Evolutionary conservation across 768 basidiomycete genomes (phyloP).

Genomic region (Daedaleopsis nitida): DNA sequence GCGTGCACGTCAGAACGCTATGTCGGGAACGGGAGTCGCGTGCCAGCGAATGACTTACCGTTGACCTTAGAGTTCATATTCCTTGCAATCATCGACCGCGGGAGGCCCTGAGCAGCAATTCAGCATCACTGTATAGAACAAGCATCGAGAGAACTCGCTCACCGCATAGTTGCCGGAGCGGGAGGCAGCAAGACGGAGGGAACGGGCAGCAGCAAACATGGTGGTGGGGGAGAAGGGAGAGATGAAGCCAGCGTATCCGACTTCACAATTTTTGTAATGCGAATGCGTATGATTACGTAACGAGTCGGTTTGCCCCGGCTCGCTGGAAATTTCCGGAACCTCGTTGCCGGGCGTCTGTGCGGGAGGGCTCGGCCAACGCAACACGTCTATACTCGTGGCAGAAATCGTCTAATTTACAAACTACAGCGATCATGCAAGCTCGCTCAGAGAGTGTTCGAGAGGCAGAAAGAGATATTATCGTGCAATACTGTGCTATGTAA

Average conservation of each 20-base stretch:
- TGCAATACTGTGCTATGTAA: constrained; percentile 26
- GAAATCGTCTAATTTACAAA: background rate
- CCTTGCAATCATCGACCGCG: constrained; percentile 77
- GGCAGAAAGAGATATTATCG: constrained; percentile 21
- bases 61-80: constrained; percentile 96
- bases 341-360: background rate
- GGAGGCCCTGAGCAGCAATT: constrained; percentile 50
- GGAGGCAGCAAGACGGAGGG: constrained; percentile 56
- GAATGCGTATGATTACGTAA: constrained; percentile 27
- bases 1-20: background rate
- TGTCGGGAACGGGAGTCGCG: background rate
- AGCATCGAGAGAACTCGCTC: constrained; percentile 22
- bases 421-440: background rate
- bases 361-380: no score
- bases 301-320: constrained; percentile 14
- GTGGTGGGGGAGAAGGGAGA: constrained; percentile 48
- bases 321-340: constrained; percentile 25
- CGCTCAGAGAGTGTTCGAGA: background rate
- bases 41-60: constrained; percentile 50
- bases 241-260: constrained; percentile 20
- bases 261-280: constrained; percentile 21
- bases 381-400: no score
- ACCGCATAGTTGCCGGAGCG: constrained; percentile 69
- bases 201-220: constrained; percentile 76
- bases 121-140: constrained; percentile 1